These are phyloP conservation scores for Beauveria sp. DNA, from an alignment of 2,329 filamentous ascomycete species.

Conservation along the genomic window DNA sequence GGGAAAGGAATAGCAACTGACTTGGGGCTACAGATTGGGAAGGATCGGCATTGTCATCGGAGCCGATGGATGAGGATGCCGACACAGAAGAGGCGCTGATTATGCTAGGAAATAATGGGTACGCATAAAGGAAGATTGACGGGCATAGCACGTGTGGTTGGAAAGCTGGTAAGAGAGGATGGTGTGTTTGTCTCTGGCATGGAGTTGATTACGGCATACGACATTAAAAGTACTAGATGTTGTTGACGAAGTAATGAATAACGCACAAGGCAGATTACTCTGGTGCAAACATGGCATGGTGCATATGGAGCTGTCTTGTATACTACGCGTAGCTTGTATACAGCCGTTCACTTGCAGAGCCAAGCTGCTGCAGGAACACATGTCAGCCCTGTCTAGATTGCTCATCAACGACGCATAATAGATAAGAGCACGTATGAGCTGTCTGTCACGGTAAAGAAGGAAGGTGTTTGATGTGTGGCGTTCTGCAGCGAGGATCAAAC, in stretches of 20 bases:
- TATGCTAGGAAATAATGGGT: neutral
- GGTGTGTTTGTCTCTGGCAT: neutral
- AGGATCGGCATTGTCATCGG: slow-evolving; percentile 46
- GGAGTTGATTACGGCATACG: neutral
- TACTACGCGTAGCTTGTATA: too few relatives aligned
- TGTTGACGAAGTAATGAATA: slow-evolving; percentile 3
- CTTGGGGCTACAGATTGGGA: slow-evolving; percentile 41
- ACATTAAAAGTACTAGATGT: neutral
- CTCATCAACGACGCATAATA: neutral
- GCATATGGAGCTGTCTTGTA: neutral
- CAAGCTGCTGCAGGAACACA: neutral
- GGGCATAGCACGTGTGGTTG: neutral
- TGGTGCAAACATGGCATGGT: too few relatives aligned
- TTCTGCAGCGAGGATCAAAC: neutral
- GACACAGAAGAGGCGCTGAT: neutral
- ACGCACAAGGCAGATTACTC: neutral
- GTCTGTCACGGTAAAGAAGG: neutral
- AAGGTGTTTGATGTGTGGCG: neutral
- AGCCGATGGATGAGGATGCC: slow-evolving; percentile 35
- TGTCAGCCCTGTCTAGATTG: neutral
- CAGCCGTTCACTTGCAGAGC: neutral
- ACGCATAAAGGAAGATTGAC: neutral
- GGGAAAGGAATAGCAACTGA: neutral
- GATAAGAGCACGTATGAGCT: neutral
- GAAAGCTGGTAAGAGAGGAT: neutral